Evolutionary conservation across 805 yeast species (phyloP).

Genomic region (Grigorovia transvaalensis): DNA sequence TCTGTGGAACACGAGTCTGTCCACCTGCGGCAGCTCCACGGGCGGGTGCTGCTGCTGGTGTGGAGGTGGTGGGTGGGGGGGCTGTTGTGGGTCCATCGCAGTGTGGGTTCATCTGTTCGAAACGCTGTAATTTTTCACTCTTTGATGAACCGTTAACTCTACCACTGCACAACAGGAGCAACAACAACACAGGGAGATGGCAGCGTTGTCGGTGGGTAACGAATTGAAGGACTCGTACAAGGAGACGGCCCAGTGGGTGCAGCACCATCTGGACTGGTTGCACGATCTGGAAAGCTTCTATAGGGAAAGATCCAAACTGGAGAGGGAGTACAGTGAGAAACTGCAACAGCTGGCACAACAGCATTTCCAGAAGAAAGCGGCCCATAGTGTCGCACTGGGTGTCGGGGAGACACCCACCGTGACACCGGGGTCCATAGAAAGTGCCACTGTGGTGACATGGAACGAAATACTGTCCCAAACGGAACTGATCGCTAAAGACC

Average conservation of each 20-base stretch:
- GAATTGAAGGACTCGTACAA: constrained; percentile 74
- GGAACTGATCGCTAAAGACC: constrained; percentile 65
- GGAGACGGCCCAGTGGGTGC: constrained; percentile 69
- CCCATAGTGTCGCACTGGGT: constrained; percentile 50
- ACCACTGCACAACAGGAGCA: too few species aligned
- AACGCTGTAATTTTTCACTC: too few species aligned
- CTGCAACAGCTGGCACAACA: constrained; percentile 54
- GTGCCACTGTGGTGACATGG: constrained; percentile 85
- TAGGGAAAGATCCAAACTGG: constrained; percentile 70
- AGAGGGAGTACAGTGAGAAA: constrained; percentile 69
- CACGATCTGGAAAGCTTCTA: constrained; percentile 75
- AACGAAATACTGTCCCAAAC: constrained; percentile 76
- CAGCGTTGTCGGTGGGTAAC: constrained; percentile 44
- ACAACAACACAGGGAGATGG: constrained; percentile 9
- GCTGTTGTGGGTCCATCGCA: background rate
- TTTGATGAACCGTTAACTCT: too few species aligned
- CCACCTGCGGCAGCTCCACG: constrained; percentile 36
- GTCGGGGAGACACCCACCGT: constrained; percentile 88
- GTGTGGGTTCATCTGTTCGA: too few species aligned
- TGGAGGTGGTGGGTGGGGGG: background rate
- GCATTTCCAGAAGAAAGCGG: constrained; percentile 68
- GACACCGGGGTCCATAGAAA: constrained; percentile 91
- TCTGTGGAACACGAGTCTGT: constrained; percentile 45
- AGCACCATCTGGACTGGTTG: constrained; percentile 63
- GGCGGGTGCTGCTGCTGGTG: constrained; percentile 11